phyloP scores from a whole-genome alignment of 345 rosid genomes.

The Brassica carinata region DNA sequence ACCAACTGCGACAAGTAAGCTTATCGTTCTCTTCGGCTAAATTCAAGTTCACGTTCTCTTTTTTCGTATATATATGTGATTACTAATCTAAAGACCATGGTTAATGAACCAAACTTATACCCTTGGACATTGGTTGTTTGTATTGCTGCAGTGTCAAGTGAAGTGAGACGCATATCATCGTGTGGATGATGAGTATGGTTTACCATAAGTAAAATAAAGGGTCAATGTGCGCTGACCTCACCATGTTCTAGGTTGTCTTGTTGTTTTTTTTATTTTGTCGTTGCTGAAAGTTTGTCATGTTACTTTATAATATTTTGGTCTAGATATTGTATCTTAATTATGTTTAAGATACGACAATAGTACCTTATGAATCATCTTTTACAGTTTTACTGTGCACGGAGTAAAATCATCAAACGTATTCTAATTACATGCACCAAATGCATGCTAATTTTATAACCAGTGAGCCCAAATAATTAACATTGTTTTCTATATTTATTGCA shows the following conservation, averaged over 20 bases:
- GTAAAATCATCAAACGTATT: background rate
- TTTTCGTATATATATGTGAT: background rate
- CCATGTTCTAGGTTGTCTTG: background rate
- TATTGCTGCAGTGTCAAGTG: conserved; percentile 37
- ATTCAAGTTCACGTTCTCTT: background rate
- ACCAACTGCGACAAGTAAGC: conserved; percentile 51
- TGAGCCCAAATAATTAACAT: background rate
- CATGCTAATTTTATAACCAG: background rate
- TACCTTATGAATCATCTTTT: background rate
- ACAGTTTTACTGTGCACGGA: background rate
- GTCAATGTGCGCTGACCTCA: background rate
- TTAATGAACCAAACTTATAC: background rate
- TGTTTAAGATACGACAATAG: background rate
- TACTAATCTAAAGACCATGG: background rate
- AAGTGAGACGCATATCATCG: conserved; percentile 12
- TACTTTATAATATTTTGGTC: conserved; percentile 14
- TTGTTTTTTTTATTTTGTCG: background rate
- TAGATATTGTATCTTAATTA: conserved; percentile 1
- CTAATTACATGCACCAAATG: background rate
- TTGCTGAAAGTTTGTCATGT: conserved; percentile 4
- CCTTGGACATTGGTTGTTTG: background rate
- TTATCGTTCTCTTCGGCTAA: background rate
- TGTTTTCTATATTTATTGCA: background rate
- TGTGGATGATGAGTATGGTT: conserved; percentile 6
- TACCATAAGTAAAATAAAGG: conserved; percentile 14